phyloP scores from a whole-genome alignment of 306 rosid species.

The Sphenostylis stenocarpa region DNA sequence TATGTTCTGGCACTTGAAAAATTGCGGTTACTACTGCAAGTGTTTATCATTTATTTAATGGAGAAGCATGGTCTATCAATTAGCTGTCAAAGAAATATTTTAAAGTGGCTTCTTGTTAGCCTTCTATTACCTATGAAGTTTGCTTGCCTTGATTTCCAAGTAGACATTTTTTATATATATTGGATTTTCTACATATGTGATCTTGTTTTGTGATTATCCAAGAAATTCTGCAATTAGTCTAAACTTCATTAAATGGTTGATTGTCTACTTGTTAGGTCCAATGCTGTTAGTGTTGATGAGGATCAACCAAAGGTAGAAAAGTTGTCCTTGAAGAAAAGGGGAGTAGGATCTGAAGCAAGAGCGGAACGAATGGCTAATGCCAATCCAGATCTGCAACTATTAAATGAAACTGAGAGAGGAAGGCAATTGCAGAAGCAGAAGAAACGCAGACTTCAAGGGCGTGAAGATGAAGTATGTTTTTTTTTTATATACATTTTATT shows the following conservation, averaged over 20 bases:
- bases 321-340: slow-evolving; percentile 74
- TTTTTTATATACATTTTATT: not conserved
- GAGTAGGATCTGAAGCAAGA: slow-evolving; percentile 85
- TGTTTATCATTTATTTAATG: not conserved
- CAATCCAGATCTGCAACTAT: slow-evolving; percentile 73
- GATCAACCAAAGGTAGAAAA: slow-evolving; percentile 71
- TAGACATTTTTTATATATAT: not conserved
- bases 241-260: slow-evolving; percentile 23
- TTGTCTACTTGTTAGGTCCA: slow-evolving; percentile 48
- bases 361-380: slow-evolving; percentile 80
- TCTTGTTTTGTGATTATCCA: slow-evolving; percentile 17
- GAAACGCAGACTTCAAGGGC: slow-evolving; percentile 84
- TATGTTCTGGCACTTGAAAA: not conserved
- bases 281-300: slow-evolving; percentile 44
- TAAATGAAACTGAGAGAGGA: slow-evolving; percentile 78
- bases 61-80: not conserved
- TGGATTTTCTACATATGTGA: slow-evolving; percentile 6
- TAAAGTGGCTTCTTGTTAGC: slow-evolving; percentile 10
- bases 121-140: slow-evolving; percentile 1
- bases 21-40: not conserved
- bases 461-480: slow-evolving; percentile 83
- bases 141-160: not conserved
- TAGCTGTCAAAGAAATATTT: not conserved
- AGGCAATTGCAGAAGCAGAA: slow-evolving; percentile 85
- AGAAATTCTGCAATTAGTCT: not conserved